These are phyloP conservation scores for Phytophthora pinifolia DNA, from an alignment of 352 stramenopile species.

Conservation along the genomic window DNA sequence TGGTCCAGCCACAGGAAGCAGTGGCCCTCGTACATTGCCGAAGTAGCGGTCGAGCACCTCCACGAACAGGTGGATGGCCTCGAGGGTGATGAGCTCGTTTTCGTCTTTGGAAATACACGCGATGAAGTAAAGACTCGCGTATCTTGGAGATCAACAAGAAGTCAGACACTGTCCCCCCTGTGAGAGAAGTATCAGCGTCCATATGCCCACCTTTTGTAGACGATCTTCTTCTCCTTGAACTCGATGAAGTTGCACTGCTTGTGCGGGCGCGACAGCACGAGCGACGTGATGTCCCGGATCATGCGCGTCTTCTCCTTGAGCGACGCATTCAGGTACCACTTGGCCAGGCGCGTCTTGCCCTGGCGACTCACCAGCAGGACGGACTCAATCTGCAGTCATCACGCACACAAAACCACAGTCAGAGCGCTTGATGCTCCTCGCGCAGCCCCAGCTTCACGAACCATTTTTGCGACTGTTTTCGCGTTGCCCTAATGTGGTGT, in stretches of 20 bases:
- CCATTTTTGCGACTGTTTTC: no score
- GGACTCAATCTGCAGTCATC: conserved; percentile 70
- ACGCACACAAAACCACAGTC: conserved; percentile 1
- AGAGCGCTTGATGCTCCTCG: background rate
- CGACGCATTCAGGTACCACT: conserved; percentile 87
- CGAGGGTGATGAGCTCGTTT: conserved; percentile 98
- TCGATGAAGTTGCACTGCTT: conserved; percentile 96
- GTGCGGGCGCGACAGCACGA: conserved; percentile 82
- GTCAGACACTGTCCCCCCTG: background rate
- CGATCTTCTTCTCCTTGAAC: conserved; percentile 98
- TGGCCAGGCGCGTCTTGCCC: conserved; percentile 91
- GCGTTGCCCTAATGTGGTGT: no score
- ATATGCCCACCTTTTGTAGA: conserved; percentile 91
- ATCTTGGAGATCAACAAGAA: conserved; percentile 47
- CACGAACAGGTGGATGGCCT: conserved; percentile 98
- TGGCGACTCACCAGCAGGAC: conserved; percentile 90
- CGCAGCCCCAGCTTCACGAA: conserved; percentile 2
- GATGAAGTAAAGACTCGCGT: conserved; percentile 98
- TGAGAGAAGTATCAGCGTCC: background rate
- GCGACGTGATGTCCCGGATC: conserved; percentile 86
- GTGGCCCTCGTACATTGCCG: conserved; percentile 70
- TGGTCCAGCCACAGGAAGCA: background rate
- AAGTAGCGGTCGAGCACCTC: conserved; percentile 98
- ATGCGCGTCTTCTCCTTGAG: conserved; percentile 87
- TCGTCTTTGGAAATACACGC: conserved; percentile 94